Conservation (phyloP, 2,329 filamentous ascomycete species). For the Calonectria ilicicola region DNA sequence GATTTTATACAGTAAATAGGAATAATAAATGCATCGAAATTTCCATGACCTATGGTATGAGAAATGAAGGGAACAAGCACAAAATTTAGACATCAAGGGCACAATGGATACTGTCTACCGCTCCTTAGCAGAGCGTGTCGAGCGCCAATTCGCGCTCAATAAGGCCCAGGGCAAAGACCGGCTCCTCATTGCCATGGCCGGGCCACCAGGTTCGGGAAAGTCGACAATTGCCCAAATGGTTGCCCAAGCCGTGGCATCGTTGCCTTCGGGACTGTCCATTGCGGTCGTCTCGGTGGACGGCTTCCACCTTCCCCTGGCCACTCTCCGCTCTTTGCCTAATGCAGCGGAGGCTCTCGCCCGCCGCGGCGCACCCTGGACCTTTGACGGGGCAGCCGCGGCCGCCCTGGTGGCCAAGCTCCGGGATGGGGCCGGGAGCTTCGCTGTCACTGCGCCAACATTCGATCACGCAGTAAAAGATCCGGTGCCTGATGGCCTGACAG, state of each 20-base stretch:
- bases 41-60: background rate
- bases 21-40: background rate
- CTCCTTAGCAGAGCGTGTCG: conserved; percentile 33
- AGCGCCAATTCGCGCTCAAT: conserved; percentile 36
- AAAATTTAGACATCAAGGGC: background rate
- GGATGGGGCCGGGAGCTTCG: conserved; percentile 23
- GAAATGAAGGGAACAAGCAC: background rate
- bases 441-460: conserved; percentile 73
- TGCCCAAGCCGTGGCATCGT: conserved; percentile 22
- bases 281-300: conserved; percentile 45
- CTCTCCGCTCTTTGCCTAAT: conserved; percentile 45
- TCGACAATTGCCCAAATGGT: conserved; percentile 34
- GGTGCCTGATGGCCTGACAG: conserved; percentile 70
- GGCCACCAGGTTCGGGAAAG: conserved; percentile 37
- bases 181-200: conserved; percentile 36
- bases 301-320: conserved; percentile 43
- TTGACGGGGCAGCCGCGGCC: conserved; percentile 41
- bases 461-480: conserved; percentile 83
- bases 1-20: background rate
- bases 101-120: conserved; percentile 43
- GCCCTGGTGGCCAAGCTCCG: conserved; percentile 34
- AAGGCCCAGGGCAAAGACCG: conserved; percentile 23
- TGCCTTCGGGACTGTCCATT: conserved; percentile 28
- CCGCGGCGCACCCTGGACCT: conserved; percentile 50
- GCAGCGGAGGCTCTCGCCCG: conserved; percentile 44